phyloP scores from a whole-genome alignment of 2,329 filamentous ascomycete species.

The Pseudopithomyces maydicus region DNA sequence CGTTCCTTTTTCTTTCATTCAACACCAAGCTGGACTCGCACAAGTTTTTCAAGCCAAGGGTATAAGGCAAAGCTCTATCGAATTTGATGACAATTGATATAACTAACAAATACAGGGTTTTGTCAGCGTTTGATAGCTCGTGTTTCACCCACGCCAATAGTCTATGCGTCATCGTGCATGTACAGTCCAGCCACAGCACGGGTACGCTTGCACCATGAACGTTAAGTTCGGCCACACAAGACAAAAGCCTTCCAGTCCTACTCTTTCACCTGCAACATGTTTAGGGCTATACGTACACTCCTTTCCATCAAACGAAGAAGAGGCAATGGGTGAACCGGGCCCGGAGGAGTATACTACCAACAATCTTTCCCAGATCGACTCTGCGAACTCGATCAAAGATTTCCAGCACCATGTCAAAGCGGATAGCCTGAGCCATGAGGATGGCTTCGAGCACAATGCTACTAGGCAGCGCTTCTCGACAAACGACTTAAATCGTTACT shows the following conservation, averaged over 20 bases:
- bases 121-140: background rate
- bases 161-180: conserved; percentile 5
- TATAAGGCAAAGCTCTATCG: background rate
- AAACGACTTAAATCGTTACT: conserved; percentile 13
- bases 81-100: background rate
- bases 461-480: conserved; percentile 3
- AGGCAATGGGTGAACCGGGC: conserved; percentile 1
- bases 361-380: conserved; percentile 1
- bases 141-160: background rate
- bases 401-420: background rate
- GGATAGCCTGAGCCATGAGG: background rate
- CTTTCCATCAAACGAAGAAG: background rate
- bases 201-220: background rate
- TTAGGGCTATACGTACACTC: conserved; percentile 12
- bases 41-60: background rate
- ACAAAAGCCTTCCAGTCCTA: conserved; percentile 20
- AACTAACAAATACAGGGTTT: background rate
- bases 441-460: background rate
- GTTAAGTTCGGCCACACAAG: conserved; percentile 1
- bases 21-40: background rate
- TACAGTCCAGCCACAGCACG: background rate
- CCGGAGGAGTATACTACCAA: background rate
- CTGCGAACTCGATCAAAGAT: background rate
- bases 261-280: conserved; percentile 13
- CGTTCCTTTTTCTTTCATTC: no score